Evolutionary conservation across 116 monocot species (phyloP).

Genomic region (Phalaenopsis hybrid): DNA sequence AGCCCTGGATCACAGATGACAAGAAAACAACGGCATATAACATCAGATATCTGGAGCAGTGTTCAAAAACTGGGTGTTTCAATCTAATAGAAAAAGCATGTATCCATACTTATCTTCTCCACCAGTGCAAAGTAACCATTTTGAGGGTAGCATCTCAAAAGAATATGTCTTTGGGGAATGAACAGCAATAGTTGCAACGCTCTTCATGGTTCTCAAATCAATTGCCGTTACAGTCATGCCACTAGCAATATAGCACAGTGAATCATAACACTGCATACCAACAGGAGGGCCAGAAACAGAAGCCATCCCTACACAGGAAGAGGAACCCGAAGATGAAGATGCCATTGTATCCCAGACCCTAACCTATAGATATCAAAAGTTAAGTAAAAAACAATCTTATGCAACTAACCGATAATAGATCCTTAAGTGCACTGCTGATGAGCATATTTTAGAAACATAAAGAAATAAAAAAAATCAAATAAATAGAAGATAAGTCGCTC

Average conservation of each 20-base stretch:
- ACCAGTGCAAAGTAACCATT: slow-evolving; percentile 72
- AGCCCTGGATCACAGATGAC: slow-evolving; percentile 32
- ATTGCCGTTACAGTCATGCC: slow-evolving; percentile 52
- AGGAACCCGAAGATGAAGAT: slow-evolving; percentile 36
- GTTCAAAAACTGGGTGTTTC: neutral
- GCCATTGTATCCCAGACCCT: slow-evolving; percentile 64
- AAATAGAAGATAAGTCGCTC: too few species aligned
- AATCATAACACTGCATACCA: slow-evolving; percentile 59
- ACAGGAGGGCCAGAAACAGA: slow-evolving; percentile 43
- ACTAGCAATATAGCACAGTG: slow-evolving; percentile 62
- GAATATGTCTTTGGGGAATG: slow-evolving; percentile 39
- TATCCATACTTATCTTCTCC: slow-evolving; percentile 44
- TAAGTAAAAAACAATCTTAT: neutral
- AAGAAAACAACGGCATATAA: neutral
- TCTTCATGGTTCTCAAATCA: slow-evolving; percentile 71
- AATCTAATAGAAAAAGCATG: neutral
- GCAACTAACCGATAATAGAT: too few species aligned
- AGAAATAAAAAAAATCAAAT: too few species aligned
- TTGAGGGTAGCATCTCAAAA: slow-evolving; percentile 54
- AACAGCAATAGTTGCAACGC: slow-evolving; percentile 28
- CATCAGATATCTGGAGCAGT: neutral
- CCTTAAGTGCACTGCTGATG: too few species aligned
- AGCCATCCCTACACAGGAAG: slow-evolving; percentile 76
- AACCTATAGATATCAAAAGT: slow-evolving; percentile 31
- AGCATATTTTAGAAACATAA: too few species aligned